Evolutionary conservation across 2,329 filamentous ascomycete genomes (phyloP).

Genomic region (Penicillium freii): DNA sequence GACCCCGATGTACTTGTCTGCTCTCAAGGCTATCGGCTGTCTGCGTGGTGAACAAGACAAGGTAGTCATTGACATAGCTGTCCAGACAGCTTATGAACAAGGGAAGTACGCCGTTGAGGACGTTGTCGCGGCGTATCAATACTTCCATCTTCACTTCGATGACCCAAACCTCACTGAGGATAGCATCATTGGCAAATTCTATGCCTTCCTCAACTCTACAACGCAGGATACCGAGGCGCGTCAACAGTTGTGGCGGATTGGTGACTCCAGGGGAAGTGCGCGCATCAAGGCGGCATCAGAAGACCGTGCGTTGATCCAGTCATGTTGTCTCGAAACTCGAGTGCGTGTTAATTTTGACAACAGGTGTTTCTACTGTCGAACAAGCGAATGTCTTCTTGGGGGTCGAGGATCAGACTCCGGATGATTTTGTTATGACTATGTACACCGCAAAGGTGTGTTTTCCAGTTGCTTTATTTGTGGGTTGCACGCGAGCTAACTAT

Average conservation of each 20-base stretch:
- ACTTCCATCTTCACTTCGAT: slow-evolving; percentile 54
- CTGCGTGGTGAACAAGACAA: slow-evolving; percentile 50
- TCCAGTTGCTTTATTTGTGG: background rate
- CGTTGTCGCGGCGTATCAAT: slow-evolving; percentile 57
- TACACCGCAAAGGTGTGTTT: slow-evolving; percentile 54
- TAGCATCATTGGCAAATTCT: slow-evolving; percentile 61
- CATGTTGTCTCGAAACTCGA: background rate
- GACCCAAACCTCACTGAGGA: slow-evolving; percentile 54
- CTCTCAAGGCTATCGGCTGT: slow-evolving; percentile 59
- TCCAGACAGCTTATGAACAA: slow-evolving; percentile 57
- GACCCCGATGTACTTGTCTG: slow-evolving; percentile 63
- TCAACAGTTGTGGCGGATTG: slow-evolving; percentile 59
- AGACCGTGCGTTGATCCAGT: slow-evolving; percentile 44
- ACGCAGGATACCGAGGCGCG: slow-evolving; percentile 57
- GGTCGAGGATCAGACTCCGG: slow-evolving; percentile 49
- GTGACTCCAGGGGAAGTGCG: slow-evolving; percentile 56
- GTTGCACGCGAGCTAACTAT: slow-evolving; percentile 1
- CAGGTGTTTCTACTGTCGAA: slow-evolving; percentile 58
- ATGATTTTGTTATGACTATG: slow-evolving; percentile 59
- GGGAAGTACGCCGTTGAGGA: slow-evolving; percentile 59
- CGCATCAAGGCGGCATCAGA: slow-evolving; percentile 58
- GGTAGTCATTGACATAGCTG: slow-evolving; percentile 57
- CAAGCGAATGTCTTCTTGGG: slow-evolving; percentile 64
- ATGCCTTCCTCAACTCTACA: slow-evolving; percentile 57
- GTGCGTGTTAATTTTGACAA: slow-evolving; percentile 4